These are phyloP conservation scores for Fonsecaea erecta DNA, from an alignment of 2,329 filamentous ascomycete genomes.

Conservation along the genomic window DNA sequence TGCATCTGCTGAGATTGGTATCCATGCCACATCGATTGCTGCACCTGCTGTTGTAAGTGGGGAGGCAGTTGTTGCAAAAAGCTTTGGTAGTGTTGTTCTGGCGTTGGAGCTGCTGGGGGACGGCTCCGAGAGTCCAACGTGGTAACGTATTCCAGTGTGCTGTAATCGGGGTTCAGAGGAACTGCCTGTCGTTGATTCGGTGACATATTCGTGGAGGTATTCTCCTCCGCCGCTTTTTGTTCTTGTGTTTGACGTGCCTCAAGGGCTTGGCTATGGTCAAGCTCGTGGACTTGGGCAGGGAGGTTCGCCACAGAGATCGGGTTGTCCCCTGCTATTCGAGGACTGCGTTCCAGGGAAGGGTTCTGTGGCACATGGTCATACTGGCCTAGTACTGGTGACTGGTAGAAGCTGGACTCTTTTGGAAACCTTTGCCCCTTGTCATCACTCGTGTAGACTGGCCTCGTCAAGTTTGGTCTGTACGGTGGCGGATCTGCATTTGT, in stretches of 20 bases:
- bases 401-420: conserved; percentile 25
- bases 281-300: conserved; percentile 12
- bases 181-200: conserved; percentile 5
- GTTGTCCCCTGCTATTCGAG: not conserved
- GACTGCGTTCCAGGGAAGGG: conserved; percentile 5
- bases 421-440: conserved; percentile 30
- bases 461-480: conserved; percentile 9
- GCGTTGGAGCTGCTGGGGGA: conserved; percentile 10
- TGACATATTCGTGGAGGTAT: not conserved
- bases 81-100: conserved; percentile 9
- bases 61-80: conserved; percentile 1
- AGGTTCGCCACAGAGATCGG: not conserved
- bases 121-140: conserved; percentile 17
- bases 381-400: conserved; percentile 10
- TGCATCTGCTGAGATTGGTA: conserved; percentile 10
- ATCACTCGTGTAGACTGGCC: conserved; percentile 13
- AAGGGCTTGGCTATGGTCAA: conserved; percentile 1
- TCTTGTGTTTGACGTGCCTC: not conserved
- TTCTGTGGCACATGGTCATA: conserved; percentile 4
- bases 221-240: not conserved
- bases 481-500: conserved; percentile 12
- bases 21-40: conserved; percentile 12
- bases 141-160: conserved; percentile 28
- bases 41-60: conserved; percentile 5
- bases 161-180: conserved; percentile 29